A percentile compares a stretch with the other conserved stretches of the same genome.
Evolutionary conservation across 306 rosid genomes (phyloP).

Genomic region (Fragaria ananassa): DNA sequence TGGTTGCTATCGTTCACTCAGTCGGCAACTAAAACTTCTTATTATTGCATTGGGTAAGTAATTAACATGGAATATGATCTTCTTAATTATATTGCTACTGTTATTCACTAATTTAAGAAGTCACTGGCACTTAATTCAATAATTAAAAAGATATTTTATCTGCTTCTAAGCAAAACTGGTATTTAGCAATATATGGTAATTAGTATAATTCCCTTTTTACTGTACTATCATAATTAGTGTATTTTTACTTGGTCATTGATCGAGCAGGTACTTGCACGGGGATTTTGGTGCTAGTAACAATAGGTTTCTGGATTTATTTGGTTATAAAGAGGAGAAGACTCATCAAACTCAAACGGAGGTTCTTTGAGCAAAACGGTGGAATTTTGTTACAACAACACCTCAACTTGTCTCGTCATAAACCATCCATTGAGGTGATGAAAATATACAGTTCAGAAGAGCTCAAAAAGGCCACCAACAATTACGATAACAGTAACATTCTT

Average conservation of each 20-base stretch:
- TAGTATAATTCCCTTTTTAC: background rate
- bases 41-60: slow-evolving; percentile 13
- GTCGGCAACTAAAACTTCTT: background rate
- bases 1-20: background rate
- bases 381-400: slow-evolving; percentile 17
- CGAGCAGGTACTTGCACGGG: background rate
- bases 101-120: too few species aligned
- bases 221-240: background rate
- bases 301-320: slow-evolving; percentile 14
- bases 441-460: slow-evolving; percentile 21
- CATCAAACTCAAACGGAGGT: slow-evolving; percentile 1
- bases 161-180: too few species aligned
- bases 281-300: slow-evolving; percentile 3
- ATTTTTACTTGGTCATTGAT: background rate
- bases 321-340: slow-evolving; percentile 8
- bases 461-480: slow-evolving; percentile 20
- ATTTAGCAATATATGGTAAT: background rate
- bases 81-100: too few species aligned
- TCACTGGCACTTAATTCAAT: background rate
- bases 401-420: background rate
- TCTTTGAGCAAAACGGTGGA: slow-evolving; percentile 29
- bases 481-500: slow-evolving; percentile 1
- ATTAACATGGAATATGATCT: too few species aligned
- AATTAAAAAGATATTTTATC: too few species aligned
- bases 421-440: background rate